These are phyloP conservation scores for Phytophthora palmivora DNA, from an alignment of 352 stramenopile genomes.

Conservation along the genomic window DNA sequence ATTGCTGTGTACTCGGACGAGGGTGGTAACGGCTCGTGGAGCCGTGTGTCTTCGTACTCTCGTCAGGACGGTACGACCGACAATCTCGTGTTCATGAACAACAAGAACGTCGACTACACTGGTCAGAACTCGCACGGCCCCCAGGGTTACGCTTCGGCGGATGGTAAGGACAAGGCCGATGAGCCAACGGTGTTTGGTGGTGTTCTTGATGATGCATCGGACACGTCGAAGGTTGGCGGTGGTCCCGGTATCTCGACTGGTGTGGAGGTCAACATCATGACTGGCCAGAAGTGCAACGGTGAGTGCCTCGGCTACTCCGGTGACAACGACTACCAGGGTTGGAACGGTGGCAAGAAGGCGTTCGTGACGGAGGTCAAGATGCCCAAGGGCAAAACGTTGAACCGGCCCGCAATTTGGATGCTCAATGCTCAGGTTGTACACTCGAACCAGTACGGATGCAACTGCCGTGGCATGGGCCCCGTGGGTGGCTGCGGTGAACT, in stretches of 20 bases:
- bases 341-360: constrained; percentile 68
- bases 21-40: constrained; percentile 41
- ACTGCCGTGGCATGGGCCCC: constrained; percentile 64
- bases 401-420: constrained; percentile 68
- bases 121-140: constrained; percentile 44
- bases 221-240: constrained; percentile 35
- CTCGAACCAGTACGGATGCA: constrained; percentile 68
- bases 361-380: constrained; percentile 74
- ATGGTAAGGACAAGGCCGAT: constrained; percentile 39
- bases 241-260: constrained; percentile 59
- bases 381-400: constrained; percentile 35
- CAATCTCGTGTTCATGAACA: constrained; percentile 84
- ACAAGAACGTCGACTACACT: constrained; percentile 76
- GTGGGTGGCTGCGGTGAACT: constrained; percentile 69
- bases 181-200: constrained; percentile 50
- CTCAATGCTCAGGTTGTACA: constrained; percentile 65
- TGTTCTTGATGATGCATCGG: constrained; percentile 49
- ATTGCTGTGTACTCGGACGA: constrained; percentile 62
- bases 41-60: constrained; percentile 61
- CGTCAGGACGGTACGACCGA: constrained; percentile 31
- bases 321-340: constrained; percentile 64
- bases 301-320: constrained; percentile 46
- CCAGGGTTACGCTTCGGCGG: constrained; percentile 55
- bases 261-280: constrained; percentile 79
- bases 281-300: constrained; percentile 43